Evolutionary conservation across 257 asterid genomes (phyloP).

Genomic region (Prunella vulgaris): DNA sequence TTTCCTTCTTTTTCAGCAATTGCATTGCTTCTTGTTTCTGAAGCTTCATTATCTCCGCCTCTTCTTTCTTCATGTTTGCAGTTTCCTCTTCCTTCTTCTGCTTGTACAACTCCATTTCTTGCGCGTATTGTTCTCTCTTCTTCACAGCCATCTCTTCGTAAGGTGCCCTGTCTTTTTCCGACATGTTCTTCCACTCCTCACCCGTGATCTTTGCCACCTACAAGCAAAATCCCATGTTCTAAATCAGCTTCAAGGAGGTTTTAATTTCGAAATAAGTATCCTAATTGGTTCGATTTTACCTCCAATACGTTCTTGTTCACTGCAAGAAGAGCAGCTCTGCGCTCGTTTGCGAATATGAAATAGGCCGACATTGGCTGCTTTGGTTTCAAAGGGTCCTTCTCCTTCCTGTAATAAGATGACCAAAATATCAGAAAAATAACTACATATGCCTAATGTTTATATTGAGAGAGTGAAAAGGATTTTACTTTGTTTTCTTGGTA

Average conservation of each 20-base stretch:
- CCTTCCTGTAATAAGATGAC: slow-evolving; percentile 49
- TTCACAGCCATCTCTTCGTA: slow-evolving; percentile 66
- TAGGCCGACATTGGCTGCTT: slow-evolving; percentile 84
- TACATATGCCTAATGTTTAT: not conserved
- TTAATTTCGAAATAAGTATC: not conserved
- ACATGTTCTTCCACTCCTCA: slow-evolving; percentile 92
- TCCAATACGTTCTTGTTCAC: slow-evolving; percentile 61
- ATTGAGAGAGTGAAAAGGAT: not conserved
- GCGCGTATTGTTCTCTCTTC: slow-evolving; percentile 54
- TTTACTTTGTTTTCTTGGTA: slow-evolving; percentile 52
- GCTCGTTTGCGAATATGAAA: slow-evolving; percentile 62
- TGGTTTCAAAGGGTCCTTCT: slow-evolving; percentile 85
- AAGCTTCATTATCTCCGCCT: slow-evolving; percentile 63
- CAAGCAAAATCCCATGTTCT: not conserved
- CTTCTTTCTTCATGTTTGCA: slow-evolving; percentile 49
- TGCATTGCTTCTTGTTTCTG: slow-evolving; percentile 91
- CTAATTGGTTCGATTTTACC: slow-evolving; percentile 30
- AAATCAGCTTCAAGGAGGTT: not conserved
- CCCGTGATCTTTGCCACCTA: slow-evolving; percentile 71
- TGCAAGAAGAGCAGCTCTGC: slow-evolving; percentile 51
- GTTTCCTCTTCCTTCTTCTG: slow-evolving; percentile 75
- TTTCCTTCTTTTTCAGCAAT: slow-evolving; percentile 86
- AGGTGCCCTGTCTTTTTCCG: slow-evolving; percentile 57
- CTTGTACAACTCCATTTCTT: slow-evolving; percentile 75
- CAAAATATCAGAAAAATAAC: not conserved